These are phyloP conservation scores for Citrus maxima DNA, from an alignment of 345 rosid genomes.

Conservation along the genomic window DNA sequence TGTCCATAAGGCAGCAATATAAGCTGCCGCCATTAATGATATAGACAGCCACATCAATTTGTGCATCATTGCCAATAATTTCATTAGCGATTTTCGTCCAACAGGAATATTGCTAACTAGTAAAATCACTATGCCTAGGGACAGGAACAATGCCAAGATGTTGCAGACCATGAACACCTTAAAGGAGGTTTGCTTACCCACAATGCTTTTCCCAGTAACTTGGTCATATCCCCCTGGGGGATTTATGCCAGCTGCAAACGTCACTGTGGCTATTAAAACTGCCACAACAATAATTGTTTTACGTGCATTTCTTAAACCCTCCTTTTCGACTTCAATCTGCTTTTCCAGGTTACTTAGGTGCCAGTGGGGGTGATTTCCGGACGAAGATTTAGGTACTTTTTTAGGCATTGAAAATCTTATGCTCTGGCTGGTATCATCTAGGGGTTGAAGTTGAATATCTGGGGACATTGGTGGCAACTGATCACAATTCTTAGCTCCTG, in stretches of 20 bases:
- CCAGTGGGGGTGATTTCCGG: constrained; percentile 10
- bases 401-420: neutral
- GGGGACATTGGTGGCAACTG: constrained; percentile 36
- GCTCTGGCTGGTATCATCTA: neutral
- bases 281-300: constrained; percentile 57
- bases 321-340: constrained; percentile 36
- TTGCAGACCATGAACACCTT: constrained; percentile 60
- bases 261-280: constrained; percentile 56
- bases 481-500: constrained; percentile 38
- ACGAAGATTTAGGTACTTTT: neutral
- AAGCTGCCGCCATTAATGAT: constrained; percentile 58
- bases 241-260: constrained; percentile 65
- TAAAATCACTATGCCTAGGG: constrained; percentile 48
- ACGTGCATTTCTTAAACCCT: constrained; percentile 61
- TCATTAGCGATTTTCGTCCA: constrained; percentile 48
- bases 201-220: constrained; percentile 23
- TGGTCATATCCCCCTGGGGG: constrained; percentile 63
- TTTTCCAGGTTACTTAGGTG: constrained; percentile 26
- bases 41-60: constrained; percentile 58
- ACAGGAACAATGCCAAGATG: constrained; percentile 48
- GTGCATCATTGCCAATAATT: constrained; percentile 39
- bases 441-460: constrained; percentile 12
- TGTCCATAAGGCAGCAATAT: constrained; percentile 52
- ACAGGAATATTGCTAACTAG: constrained; percentile 59
- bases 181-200: constrained; percentile 35